Evolutionary conservation across 2,329 filamentous ascomycete genomes (phyloP).

Genomic region (Beauveria medogensis): DNA sequence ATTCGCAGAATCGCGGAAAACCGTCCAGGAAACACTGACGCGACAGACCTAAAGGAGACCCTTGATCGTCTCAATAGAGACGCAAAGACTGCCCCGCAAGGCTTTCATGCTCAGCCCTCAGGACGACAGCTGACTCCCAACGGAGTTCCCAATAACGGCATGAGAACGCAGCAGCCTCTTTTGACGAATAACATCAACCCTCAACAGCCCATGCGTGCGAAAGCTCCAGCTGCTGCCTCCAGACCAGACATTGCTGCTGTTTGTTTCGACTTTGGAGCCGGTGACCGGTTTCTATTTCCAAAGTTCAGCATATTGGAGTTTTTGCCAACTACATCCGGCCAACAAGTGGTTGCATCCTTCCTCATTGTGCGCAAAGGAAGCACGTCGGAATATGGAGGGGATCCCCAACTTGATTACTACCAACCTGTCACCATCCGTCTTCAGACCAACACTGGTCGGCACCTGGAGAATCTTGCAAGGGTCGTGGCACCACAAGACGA

Average conservation of each 20-base stretch:
- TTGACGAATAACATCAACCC: conserved; percentile 24
- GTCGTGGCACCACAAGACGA: conserved; percentile 57
- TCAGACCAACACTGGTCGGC: conserved; percentile 43
- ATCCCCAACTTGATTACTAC: conserved; percentile 62
- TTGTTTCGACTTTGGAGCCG: conserved; percentile 63
- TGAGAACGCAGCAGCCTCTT: conserved; percentile 11
- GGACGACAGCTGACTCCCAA: conserved; percentile 22
- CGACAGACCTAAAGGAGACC: conserved; percentile 44
- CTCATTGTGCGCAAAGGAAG: conserved; percentile 67
- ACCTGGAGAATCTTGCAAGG: conserved; percentile 52
- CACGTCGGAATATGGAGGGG: conserved; percentile 55
- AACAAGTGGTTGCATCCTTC: conserved; percentile 65
- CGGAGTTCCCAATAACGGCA: conserved; percentile 22
- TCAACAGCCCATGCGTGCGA: conserved; percentile 50
- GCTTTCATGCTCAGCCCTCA: conserved; percentile 19
- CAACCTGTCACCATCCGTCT: conserved; percentile 63
- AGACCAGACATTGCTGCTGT: conserved; percentile 58
- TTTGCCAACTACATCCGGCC: conserved; percentile 39
- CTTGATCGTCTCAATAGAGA: conserved; percentile 42
- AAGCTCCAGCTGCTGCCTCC: conserved; percentile 44
- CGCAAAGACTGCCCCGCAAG: conserved; percentile 27
- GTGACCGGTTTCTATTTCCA: conserved; percentile 72
- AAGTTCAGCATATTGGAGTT: conserved; percentile 71
- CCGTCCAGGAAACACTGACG: conserved; percentile 42
- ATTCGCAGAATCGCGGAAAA: conserved; percentile 46